phyloP scores from a whole-genome alignment of 495 filamentous ascomycete species.

The Bombardia bombarda region DNA sequence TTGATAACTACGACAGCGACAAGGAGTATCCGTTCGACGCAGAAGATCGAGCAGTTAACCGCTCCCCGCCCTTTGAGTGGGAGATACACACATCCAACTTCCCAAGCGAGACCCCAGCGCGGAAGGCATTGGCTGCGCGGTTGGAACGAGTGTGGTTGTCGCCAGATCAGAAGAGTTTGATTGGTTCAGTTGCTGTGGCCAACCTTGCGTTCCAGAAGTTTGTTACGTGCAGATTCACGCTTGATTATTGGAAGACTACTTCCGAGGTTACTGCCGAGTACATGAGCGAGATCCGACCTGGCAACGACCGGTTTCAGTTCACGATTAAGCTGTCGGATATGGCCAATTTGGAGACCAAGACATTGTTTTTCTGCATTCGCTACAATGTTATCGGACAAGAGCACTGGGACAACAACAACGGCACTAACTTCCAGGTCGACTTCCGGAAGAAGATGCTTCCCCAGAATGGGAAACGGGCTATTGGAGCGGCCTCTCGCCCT shows the following conservation, averaged over 20 bases:
- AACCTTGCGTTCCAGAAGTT: constrained; percentile 87
- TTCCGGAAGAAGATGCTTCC: constrained; percentile 69
- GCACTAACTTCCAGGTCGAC: constrained; percentile 83
- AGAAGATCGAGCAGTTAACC: constrained; percentile 36
- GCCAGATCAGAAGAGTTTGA: constrained; percentile 70
- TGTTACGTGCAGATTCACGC: constrained; percentile 84
- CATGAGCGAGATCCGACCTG: constrained; percentile 66
- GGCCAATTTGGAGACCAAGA: constrained; percentile 83
- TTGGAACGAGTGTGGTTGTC: constrained; percentile 84
- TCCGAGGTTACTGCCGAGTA: constrained; percentile 89
- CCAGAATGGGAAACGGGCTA: constrained; percentile 42
- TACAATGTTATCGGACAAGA: constrained; percentile 82
- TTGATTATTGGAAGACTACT: constrained; percentile 97
- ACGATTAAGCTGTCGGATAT: constrained; percentile 87
- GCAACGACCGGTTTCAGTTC: constrained; percentile 85
- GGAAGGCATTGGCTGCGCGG: constrained; percentile 57
- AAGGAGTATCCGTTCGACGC: constrained; percentile 75
- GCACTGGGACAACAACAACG: constrained; percentile 89
- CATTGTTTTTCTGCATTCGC: constrained; percentile 82
- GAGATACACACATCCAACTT: constrained; percentile 81
- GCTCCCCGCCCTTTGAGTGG: constrained; percentile 64
- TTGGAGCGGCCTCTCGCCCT: constrained; percentile 47
- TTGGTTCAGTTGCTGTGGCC: constrained; percentile 75
- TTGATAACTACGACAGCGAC: constrained; percentile 75
- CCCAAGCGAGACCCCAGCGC: constrained; percentile 57